Evolutionary conservation across 768 basidiomycete genomes (phyloP), one percentile per base, ranked within the genome.

Genomic region (Boletus huronensis): DNA sequence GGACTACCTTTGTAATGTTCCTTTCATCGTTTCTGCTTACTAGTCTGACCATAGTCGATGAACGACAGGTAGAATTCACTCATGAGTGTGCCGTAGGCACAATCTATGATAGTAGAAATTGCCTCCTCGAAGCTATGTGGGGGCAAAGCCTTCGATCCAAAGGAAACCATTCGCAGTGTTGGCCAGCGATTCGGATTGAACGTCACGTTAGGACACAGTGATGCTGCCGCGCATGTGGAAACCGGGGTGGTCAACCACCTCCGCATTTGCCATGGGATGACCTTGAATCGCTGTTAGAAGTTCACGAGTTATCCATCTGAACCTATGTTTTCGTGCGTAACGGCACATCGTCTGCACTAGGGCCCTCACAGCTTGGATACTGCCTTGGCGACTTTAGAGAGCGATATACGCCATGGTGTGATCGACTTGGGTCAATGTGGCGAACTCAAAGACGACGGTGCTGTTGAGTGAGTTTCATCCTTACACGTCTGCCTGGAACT

Each of bases 221-320:
- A 21, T 8, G 5, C 38, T 5, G 7, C 13, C 38, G 38, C 16
- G 34, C 34, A 16, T 32, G 19, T 52, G 23, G 50, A 57, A 21
- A 29, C 10, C 0, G 52, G 23, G 16, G 49, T 60, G 11, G 48
- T 49, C 11, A 57, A 46, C 14, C 59, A 60, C 36, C 35, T 61
- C 7, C 60, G 51, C 14, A 25, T n/a, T 61, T 61, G 49, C 21
- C 29, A 40, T 39, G 34, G 9, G 34, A 49, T 26, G 3, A 54
- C 53, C 13, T 29, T 36, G 42, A n/a, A 50, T 47, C 50, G 44
- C 19, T 28, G 10, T 14, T 50, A 58, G 54, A 54, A 26, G n/a
- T 47, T 48, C 32, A 56, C 55, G 14, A 38, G 38, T 16, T 57
- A 54, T 39, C 54, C 49, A 40, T 57, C 58, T 2, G 54, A 60